Base-by-base conservation (phyloP, 2,329 filamentous ascomycete species). In the Colletotrichum truncatum region DNA sequence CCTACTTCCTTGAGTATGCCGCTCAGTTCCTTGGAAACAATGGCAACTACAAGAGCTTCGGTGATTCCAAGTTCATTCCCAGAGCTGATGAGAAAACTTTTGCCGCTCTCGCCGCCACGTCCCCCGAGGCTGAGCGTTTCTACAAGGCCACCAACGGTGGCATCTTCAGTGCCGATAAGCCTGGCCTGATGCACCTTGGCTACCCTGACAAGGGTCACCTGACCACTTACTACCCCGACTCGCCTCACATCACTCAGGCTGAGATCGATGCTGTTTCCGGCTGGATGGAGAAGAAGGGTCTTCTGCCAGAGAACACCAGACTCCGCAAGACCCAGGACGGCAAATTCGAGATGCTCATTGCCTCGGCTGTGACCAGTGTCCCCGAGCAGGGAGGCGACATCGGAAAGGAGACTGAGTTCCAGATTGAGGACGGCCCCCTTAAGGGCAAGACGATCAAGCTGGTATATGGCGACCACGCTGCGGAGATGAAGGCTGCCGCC, bases 1-100 rank as follows among this genome's bases (percentile, higher is more conserved):
- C 85, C 14, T 82, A 85, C 66, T 94, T 94, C 80, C 82, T 95
- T 36, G 88, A 94, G 76, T 96, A 95, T 76, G 85, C 91, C 7
- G 88, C 87, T 28, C 91, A 93, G 77, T 94, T 96, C 76, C 82
- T 96, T 3, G 91, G 91, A 45, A 96, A 95, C 74, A 85, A 85
- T 67, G 92, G 93, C 68, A 96, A 96, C 78, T 96, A 95, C 81
- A 95, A 95, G 81, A 91, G 91, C 70, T 95, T 94, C 72, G 93
- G 93, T 43, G 92, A 96, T 77, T 87, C 90, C 72, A 96, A 96
- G 75, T 94, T 96, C 74, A 86, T 96, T 62, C 93, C 93, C 2
- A 85, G 92, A 70, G 88, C 91, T 72, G 82, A 85, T 6, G 85
- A 89, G 70, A 85, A 87, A 64, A 85, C 84, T 5, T 85, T 94